Conservation (phyloP, 257 asterid genomes). For the Solanum clarkiae region DNA sequence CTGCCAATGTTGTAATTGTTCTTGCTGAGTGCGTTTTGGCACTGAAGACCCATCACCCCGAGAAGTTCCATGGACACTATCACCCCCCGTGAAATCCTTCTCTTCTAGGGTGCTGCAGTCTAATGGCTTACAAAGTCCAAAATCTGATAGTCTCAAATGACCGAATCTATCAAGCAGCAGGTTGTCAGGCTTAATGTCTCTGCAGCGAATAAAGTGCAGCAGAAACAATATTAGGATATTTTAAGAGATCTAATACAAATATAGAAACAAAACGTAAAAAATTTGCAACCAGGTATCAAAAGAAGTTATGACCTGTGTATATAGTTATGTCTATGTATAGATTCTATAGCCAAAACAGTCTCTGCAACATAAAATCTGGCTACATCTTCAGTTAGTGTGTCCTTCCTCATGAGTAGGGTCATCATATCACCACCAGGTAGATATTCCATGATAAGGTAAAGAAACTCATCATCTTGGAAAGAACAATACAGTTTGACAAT, state of each 20-base stretch:
- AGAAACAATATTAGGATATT: conserved; percentile 17
- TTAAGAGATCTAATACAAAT: background rate
- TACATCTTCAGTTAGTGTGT: conserved; percentile 66
- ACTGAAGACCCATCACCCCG: conserved; percentile 40
- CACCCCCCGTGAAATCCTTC: conserved; percentile 61
- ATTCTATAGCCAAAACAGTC: conserved; percentile 86
- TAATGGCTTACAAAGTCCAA: conserved; percentile 95
- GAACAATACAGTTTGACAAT: conserved; percentile 86
- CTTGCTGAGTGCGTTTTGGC: conserved; percentile 90
- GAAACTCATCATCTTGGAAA: conserved; percentile 85
- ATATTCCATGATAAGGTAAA: conserved; percentile 93
- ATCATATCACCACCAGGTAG: conserved; percentile 97
- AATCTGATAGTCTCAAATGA: conserved; percentile 85
- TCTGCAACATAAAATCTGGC: conserved; percentile 89
- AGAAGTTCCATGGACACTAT: conserved; percentile 31
- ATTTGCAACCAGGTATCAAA: conserved; percentile 8
- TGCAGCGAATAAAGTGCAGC: conserved; percentile 21
- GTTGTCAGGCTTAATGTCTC: conserved; percentile 97
- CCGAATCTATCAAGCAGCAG: conserved; percentile 88
- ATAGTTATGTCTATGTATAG: conserved; percentile 80
- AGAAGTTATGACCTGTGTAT: conserved; percentile 55
- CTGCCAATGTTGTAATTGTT: conserved; percentile 97
- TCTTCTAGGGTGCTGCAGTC: conserved; percentile 83
- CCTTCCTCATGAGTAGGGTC: conserved; percentile 92
- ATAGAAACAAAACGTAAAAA: background rate